Conservation (phyloP, 2,329 filamentous ascomycete genomes). For the Aspergillus nomiae region DNA sequence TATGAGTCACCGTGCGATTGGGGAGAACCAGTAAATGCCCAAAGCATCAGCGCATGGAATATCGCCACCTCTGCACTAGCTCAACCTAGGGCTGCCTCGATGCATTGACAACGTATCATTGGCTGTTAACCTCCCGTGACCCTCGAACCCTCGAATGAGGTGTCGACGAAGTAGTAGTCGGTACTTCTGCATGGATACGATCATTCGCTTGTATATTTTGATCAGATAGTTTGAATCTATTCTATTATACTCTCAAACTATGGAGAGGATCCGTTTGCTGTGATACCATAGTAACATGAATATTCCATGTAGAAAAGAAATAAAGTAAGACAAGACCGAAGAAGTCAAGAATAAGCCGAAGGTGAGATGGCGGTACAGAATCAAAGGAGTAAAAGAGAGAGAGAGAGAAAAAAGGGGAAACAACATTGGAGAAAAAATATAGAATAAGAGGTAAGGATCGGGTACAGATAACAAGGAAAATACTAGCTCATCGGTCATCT, state of each 20-base stretch:
- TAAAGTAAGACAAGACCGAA: neutral
- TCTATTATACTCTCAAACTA: neutral
- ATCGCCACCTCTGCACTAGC: neutral
- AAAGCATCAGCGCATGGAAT: neutral
- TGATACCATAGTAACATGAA: neutral
- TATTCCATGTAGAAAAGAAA: neutral
- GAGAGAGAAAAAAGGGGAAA: slow-evolving; percentile 1
- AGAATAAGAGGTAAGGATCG: neutral
- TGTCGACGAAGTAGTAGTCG: no score
- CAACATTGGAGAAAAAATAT: no score
- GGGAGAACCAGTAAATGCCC: neutral
- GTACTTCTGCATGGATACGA: neutral
- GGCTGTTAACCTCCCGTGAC: neutral
- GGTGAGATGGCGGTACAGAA: neutral
- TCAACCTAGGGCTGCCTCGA: neutral
- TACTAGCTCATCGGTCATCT: neutral
- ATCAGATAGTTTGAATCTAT: neutral
- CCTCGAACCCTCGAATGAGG: neutral
- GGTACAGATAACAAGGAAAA: neutral
- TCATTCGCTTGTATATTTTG: neutral
- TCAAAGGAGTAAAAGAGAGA: neutral
- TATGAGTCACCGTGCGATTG: neutral
- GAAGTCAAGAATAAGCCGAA: neutral
- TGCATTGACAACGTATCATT: neutral
- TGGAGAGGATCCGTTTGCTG: neutral